Evolutionary conservation across 2,329 filamentous ascomycete species (phyloP).

Genomic region (Dothistroma septosporum): DNA sequence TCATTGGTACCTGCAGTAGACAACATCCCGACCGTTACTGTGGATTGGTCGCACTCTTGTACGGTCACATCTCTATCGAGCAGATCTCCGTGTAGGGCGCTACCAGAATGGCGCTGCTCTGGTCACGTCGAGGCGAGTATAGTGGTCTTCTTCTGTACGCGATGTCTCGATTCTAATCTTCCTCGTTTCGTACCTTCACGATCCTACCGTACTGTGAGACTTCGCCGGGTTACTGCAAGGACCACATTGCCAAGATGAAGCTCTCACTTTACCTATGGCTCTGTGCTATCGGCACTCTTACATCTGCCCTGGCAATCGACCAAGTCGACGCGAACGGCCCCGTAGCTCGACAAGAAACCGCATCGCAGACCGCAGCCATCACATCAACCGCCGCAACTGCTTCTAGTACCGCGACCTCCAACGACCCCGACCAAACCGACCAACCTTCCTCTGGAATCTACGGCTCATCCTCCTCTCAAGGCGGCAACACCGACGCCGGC

Average conservation of each 20-base stretch:
- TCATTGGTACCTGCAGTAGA: conserved; percentile 2
- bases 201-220: background rate
- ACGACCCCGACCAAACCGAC: background rate
- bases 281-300: conserved; percentile 1
- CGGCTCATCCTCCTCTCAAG: conserved; percentile 1
- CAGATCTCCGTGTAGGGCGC: conserved; percentile 3
- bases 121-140: background rate
- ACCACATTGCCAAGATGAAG: background rate
- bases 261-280: conserved; percentile 1
- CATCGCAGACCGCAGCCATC: background rate
- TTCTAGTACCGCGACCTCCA: background rate
- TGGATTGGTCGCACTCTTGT: background rate
- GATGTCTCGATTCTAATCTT: background rate
- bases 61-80: background rate
- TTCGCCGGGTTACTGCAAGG: background rate
- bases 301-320: conserved; percentile 3
- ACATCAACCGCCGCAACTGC: background rate
- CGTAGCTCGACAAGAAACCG: background rate
- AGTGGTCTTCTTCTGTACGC: conserved; percentile 1
- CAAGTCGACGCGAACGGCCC: background rate
- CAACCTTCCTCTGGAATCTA: conserved; percentile 7
- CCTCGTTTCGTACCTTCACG: background rate
- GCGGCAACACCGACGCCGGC: conserved; percentile 47
- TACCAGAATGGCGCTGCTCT: background rate
- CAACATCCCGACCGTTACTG: background rate